phyloP scores from a whole-genome alignment of 2,329 filamentous ascomycete genomes.

The Fusarium sp. region DNA sequence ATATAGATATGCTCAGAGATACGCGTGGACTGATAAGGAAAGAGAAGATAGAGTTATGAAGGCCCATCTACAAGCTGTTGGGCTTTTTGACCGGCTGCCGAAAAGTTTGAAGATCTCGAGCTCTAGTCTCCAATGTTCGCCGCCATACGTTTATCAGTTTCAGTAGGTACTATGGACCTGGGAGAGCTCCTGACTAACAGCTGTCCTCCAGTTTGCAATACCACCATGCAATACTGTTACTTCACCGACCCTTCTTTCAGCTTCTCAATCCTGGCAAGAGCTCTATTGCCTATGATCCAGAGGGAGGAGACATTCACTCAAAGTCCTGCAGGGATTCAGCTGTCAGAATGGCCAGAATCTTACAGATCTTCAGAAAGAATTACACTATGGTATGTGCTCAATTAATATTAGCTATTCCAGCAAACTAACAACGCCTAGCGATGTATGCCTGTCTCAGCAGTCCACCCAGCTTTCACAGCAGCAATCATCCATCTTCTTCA shows the following conservation, averaged over 20 bases:
- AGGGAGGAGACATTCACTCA: constrained; percentile 28
- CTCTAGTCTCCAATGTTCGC: background rate
- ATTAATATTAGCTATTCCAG: accelerated
- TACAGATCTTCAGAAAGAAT: constrained; percentile 30
- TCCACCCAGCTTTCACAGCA: constrained; percentile 29
- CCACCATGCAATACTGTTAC: background rate
- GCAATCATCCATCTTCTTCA: constrained; percentile 30
- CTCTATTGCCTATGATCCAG: constrained; percentile 20
- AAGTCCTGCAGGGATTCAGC: constrained; percentile 22
- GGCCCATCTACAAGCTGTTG: background rate
- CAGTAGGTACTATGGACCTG: background rate
- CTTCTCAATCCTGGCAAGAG: constrained; percentile 5
- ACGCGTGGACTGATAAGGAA: constrained; percentile 1
- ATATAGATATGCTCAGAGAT: background rate
- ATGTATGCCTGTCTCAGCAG: constrained; percentile 24
- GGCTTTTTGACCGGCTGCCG: background rate
- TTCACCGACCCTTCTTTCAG: constrained; percentile 4
- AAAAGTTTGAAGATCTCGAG: constrained; percentile 9
- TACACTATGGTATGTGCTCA: constrained; percentile 6
- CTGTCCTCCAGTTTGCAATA: background rate
- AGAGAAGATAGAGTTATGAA: constrained; percentile 10
- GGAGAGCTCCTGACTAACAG: accelerated
- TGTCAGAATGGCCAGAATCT: constrained; percentile 15
- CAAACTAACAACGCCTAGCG: background rate
- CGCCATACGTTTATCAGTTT: constrained; percentile 9